Evolutionary conservation across 2,329 filamentous ascomycete species (phyloP).

Genomic region (Phialophora expanda): DNA sequence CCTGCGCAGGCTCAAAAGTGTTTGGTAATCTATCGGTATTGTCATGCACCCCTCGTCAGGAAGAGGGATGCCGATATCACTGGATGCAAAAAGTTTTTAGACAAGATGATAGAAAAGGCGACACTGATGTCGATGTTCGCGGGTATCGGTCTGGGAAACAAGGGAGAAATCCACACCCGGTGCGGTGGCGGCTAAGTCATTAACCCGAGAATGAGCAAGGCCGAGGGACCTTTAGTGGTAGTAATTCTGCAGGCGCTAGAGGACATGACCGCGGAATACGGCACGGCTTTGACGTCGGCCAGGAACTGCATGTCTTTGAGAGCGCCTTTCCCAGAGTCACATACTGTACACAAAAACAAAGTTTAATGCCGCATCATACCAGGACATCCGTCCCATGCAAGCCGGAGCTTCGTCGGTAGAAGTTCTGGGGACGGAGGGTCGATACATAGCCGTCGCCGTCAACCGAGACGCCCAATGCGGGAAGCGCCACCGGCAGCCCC

Average conservation of each 20-base stretch:
- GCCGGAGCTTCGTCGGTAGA: too few relatives aligned
- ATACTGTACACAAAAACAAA: neutral
- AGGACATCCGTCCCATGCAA: neutral
- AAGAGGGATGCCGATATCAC: neutral
- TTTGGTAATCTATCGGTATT: neutral
- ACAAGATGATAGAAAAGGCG: neutral
- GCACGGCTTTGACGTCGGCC: neutral
- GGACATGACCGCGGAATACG: neutral
- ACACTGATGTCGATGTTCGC: neutral
- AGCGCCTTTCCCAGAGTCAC: neutral
- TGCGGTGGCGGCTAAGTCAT: slow-evolving; percentile 3
- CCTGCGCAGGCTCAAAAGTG: neutral
- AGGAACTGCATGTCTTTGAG: neutral
- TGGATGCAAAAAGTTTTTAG: slow-evolving; percentile 7
- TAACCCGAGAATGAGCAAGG: neutral
- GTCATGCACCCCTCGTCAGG: neutral
- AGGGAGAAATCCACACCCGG: neutral
- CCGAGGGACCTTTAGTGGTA: neutral
- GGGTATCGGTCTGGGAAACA: neutral
- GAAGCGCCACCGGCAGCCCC: neutral
- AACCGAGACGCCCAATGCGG: slow-evolving; percentile 5
- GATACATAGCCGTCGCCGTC: slow-evolving; percentile 3
- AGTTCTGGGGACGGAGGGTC: neutral
- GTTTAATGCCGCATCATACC: neutral
- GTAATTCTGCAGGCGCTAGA: neutral